A percentile compares a stretch with the other conserved stretches of the same genome.
phyloP scores from a whole-genome alignment of 169 alveolate genomes.

The Cryptosporidium xiaoi region DNA sequence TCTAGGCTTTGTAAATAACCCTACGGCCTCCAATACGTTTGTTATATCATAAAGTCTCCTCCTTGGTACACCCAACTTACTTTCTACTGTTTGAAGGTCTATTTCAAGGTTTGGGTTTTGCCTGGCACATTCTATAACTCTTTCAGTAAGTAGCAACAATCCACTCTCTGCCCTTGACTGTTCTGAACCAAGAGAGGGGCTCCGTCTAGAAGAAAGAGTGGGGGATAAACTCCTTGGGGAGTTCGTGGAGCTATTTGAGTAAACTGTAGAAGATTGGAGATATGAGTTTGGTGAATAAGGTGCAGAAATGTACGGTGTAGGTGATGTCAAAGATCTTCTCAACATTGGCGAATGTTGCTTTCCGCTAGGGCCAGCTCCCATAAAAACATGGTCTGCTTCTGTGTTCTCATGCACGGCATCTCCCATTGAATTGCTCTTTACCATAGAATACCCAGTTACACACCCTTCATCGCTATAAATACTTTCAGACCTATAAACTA shows the following conservation, averaged over 20 bases:
- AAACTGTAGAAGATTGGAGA: conserved; percentile 52
- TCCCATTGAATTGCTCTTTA: conserved; percentile 19
- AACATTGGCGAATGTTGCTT: neutral
- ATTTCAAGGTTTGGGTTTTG: conserved; percentile 65
- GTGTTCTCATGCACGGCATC: neutral
- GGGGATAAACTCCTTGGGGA: conserved; percentile 65
- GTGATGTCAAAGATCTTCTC: conserved; percentile 54
- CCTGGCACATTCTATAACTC: conserved; percentile 59
- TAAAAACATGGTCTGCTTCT: neutral
- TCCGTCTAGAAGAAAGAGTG: conserved; percentile 21
- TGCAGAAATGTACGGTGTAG: conserved; percentile 1
- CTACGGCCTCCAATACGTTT: conserved; percentile 65
- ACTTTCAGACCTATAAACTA: conserved; percentile 56
- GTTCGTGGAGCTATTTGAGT: conserved; percentile 29
- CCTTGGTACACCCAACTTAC: conserved; percentile 64
- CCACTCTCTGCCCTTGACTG: conserved; percentile 71
- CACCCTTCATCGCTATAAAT: conserved; percentile 34
- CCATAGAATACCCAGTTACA: conserved; percentile 42
- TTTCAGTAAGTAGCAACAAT: conserved; percentile 53
- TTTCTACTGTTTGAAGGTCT: conserved; percentile 44
- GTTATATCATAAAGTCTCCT: conserved; percentile 72
- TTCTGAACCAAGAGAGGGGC: conserved; percentile 52
- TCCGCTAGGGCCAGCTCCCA: conserved; percentile 23
- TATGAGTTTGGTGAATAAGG: conserved; percentile 58
- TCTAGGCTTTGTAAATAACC: conserved; percentile 50